A percentile compares a stretch with the other conserved stretches of the same genome.
phyloP scores from a whole-genome alignment of 1,284 basidiomycete genomes.

The Neolentinus lepideus region DNA sequence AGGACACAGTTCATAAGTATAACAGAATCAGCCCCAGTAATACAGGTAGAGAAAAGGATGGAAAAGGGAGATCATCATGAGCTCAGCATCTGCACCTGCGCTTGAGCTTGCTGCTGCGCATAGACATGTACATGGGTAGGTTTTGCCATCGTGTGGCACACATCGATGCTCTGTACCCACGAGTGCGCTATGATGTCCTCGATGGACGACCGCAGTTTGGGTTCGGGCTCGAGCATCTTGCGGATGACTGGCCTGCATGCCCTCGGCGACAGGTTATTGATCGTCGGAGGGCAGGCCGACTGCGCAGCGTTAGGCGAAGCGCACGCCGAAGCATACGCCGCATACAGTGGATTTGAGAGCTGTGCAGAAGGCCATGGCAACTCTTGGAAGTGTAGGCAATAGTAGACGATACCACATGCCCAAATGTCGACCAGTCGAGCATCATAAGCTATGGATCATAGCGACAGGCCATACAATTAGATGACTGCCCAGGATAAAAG shows the following conservation, averaged over 20 bases:
- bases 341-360: constrained; percentile 75
- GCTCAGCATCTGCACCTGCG: constrained; percentile 12
- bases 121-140: constrained; percentile 65
- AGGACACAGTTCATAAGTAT: neutral
- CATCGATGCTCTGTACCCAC: constrained; percentile 79
- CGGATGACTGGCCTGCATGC: constrained; percentile 83
- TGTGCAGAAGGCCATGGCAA: constrained; percentile 97
- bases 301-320: constrained; percentile 25
- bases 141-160: constrained; percentile 55
- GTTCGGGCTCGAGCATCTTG: constrained; percentile 95
- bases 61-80: neutral
- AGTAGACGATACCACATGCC: constrained; percentile 96
- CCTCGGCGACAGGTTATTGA: constrained; percentile 86
- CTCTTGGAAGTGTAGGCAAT: constrained; percentile 96
- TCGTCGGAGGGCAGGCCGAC: constrained; percentile 58
- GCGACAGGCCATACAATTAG: constrained; percentile 12
- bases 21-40: neutral
- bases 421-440: constrained; percentile 96
- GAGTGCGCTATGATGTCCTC: constrained; percentile 81
- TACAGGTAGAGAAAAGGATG: neutral
- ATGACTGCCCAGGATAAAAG: constrained; percentile 17
- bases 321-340: constrained; percentile 74
- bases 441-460: constrained; percentile 74
- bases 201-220: constrained; percentile 71
- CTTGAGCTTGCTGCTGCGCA: constrained; percentile 43